Percentiles rank a stretch among this genome's conserved stretches.
phyloP scores from a whole-genome alignment of 2,329 filamentous ascomycete species.

The Trichoderma citrinoviride region DNA sequence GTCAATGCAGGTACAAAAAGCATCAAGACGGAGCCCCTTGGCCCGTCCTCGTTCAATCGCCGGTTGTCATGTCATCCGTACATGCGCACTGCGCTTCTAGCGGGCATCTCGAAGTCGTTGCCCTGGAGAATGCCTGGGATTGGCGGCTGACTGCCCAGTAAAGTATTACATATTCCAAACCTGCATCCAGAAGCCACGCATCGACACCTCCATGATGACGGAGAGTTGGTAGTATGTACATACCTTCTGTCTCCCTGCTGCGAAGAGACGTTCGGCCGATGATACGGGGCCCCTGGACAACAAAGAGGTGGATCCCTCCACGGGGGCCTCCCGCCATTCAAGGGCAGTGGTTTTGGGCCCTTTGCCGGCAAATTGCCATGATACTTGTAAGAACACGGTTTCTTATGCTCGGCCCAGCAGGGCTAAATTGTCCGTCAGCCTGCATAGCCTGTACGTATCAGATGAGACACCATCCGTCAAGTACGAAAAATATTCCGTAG shows the following conservation, averaged over 20 bases:
- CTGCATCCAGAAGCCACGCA: not conserved
- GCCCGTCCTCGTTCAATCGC: not conserved
- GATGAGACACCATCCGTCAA: not conserved
- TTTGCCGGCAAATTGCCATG: constrained; percentile 6
- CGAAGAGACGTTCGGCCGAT: not conserved
- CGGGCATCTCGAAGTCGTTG: not conserved
- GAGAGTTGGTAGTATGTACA: too few species aligned
- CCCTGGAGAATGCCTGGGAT: not conserved
- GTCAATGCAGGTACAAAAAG: not conserved
- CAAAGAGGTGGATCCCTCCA: constrained; percentile 5
- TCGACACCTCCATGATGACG: not conserved
- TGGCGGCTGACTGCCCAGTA: not conserved
- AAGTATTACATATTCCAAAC: too few species aligned
- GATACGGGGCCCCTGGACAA: constrained; percentile 4
- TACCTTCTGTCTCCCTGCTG: not conserved
- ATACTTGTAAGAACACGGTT: not conserved
- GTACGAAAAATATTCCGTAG: not conserved
- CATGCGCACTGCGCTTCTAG: not conserved
- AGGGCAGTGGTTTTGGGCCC: constrained; percentile 5
- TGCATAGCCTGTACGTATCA: not conserved
- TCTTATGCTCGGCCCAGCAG: constrained; percentile 15
- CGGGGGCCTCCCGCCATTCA: constrained; percentile 5
- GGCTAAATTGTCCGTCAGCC: constrained; percentile 12
- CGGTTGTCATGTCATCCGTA: not conserved
- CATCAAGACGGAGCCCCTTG: not conserved